Percentiles rank a stretch among this genome's conserved stretches.
Evolutionary conservation across 169 alveolate species (phyloP).

Genomic region (Babesia sp.): DNA sequence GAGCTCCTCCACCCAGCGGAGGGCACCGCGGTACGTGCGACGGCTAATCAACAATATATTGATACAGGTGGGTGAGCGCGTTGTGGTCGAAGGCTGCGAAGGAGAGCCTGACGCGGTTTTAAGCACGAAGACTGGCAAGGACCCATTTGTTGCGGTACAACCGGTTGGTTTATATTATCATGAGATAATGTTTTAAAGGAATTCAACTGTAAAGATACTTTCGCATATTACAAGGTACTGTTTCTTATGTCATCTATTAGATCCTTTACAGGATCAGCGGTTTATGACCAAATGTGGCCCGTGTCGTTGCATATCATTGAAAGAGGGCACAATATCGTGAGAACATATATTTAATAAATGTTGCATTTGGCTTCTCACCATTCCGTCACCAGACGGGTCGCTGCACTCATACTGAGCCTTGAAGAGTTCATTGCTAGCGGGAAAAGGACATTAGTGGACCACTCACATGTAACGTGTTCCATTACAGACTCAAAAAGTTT

Average conservation of each 20-base stretch:
- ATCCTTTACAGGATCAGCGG: conserved; percentile 30
- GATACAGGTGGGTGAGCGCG: conserved; percentile 72
- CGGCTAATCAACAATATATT: not conserved
- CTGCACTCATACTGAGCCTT: conserved; percentile 17
- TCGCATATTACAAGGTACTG: conserved; percentile 66
- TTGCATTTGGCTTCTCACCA: conserved; percentile 8
- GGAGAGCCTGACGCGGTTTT: conserved; percentile 78
- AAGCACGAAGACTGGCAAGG: conserved; percentile 74
- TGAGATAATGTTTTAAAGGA: conserved; percentile 20
- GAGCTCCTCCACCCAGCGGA: conserved; percentile 60
- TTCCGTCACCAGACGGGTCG: conserved; percentile 3
- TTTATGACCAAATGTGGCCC: conserved; percentile 63
- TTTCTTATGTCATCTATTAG: not conserved
- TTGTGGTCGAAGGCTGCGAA: conserved; percentile 52
- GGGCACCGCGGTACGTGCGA: conserved; percentile 56
- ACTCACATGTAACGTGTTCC: not conserved
- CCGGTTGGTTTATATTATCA: conserved; percentile 18
- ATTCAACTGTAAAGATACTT: conserved; percentile 40
- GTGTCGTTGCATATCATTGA: conserved; percentile 49
- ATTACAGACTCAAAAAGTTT: not conserved
- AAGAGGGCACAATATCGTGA: conserved; percentile 59
- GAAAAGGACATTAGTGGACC: conserved; percentile 20
- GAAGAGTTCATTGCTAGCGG: conserved; percentile 25
- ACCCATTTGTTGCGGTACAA: conserved; percentile 75
- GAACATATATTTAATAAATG: not conserved